Evolutionary conservation across 805 yeast species (phyloP).

Genomic region (Ogataea paraovalis): DNA sequence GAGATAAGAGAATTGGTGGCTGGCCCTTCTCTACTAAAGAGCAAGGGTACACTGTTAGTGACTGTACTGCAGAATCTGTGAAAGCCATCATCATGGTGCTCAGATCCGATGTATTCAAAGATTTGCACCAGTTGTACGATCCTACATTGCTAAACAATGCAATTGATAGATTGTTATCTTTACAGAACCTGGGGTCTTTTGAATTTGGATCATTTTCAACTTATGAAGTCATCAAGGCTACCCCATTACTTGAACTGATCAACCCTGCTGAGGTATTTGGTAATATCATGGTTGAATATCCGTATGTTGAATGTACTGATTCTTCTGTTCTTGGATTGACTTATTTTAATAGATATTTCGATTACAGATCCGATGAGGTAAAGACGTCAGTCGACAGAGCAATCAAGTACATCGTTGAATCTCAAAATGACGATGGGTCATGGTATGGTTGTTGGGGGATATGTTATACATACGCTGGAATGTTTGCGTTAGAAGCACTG

Average conservation of each 20-base stretch:
- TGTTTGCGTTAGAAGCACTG: conserved; percentile 96
- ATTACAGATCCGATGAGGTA: conserved; percentile 65
- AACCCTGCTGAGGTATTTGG: conserved; percentile 99
- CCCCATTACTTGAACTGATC: conserved; percentile 67
- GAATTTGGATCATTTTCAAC: conserved; percentile 92
- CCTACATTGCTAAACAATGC: conserved; percentile 57
- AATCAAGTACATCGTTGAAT: conserved; percentile 59
- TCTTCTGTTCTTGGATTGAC: conserved; percentile 87
- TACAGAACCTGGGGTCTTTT: conserved; percentile 76
- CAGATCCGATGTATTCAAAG: conserved; percentile 51
- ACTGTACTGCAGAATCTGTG: conserved; percentile 93
- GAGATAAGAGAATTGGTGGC: conserved; percentile 83
- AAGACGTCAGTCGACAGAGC: conserved; percentile 70
- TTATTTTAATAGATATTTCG: conserved; percentile 63
- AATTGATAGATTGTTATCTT: conserved; percentile 65
- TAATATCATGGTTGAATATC: conserved; percentile 97
- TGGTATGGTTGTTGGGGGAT: conserved; percentile 99
- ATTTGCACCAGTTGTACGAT: conserved; percentile 37
- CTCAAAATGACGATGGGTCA: conserved; percentile 79
- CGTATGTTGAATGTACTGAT: conserved; percentile 97
- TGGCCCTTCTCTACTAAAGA: conserved; percentile 96
- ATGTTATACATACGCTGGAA: conserved; percentile 91
- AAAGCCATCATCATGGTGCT: conserved; percentile 92
- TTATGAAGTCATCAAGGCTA: conserved; percentile 81
- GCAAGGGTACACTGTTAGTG: conserved; percentile 95